Percentiles rank a stretch among this genome's conserved stretches.
Evolutionary conservation across 202 grass and related monocot genomes (phyloP).

Genomic region (Zizania palustris): DNA sequence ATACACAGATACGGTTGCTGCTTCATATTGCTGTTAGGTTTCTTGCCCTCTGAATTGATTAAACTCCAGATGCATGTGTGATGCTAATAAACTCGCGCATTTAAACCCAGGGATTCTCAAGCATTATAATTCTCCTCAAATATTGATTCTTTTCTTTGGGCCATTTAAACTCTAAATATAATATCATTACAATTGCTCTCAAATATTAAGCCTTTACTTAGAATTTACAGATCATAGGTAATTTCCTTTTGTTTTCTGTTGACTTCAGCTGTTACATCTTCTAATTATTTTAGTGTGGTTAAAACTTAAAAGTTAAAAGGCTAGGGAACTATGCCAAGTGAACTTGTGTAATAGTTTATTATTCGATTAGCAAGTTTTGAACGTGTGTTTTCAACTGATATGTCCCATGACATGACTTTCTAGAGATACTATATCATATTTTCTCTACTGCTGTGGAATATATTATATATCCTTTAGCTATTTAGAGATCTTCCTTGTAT

Average conservation of each 20-base stretch:
- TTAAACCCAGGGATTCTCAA: constrained; percentile 18
- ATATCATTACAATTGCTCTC: constrained; percentile 18
- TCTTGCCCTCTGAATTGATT: constrained; percentile 32
- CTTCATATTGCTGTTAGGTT: constrained; percentile 23
- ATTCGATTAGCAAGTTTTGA: constrained; percentile 19
- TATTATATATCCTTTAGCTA: constrained; percentile 22
- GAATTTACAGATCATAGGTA: not conserved
- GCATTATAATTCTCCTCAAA: constrained; percentile 24
- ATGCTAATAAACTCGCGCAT: not conserved
- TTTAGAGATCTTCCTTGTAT: constrained; percentile 24
- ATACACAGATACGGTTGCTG: not conserved
- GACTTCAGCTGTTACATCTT: not conserved
- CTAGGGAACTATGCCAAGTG: constrained; percentile 11
- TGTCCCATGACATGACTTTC: not conserved
- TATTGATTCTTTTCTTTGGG: not conserved
- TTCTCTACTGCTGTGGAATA: constrained; percentile 15
- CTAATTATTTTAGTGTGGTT: not conserved
- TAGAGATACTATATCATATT: constrained; percentile 22
- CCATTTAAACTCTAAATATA: constrained; percentile 12
- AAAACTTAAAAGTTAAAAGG: not conserved
- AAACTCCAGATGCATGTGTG: constrained; percentile 15
- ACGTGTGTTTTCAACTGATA: constrained; percentile 34
- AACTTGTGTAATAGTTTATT: not conserved
- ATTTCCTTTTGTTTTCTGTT: constrained; percentile 2
- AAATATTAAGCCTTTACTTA: constrained; percentile 11